These are phyloP conservation scores for Ailanthus altissimus DNA, from an alignment of 345 rosid species.

Conservation along the genomic window DNA sequence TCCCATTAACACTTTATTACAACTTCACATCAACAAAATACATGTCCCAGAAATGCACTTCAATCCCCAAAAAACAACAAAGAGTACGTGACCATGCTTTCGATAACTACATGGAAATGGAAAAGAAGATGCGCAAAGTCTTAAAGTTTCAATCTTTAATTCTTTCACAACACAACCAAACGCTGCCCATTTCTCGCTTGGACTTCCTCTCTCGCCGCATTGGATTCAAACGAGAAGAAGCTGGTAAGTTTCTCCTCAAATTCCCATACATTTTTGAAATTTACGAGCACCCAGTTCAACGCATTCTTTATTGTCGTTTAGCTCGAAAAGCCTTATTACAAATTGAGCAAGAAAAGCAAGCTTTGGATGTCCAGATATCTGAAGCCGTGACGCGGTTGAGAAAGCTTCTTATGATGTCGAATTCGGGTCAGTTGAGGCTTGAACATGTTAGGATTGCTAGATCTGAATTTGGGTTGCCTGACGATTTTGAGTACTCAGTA, in stretches of 20 bases:
- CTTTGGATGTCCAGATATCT: slow-evolving; percentile 59
- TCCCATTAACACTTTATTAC: slow-evolving; percentile 17
- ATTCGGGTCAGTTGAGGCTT: slow-evolving; percentile 66
- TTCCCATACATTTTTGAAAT: slow-evolving; percentile 83
- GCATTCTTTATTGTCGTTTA: slow-evolving; percentile 72
- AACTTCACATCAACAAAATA: slow-evolving; percentile 25
- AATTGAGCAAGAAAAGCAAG: slow-evolving; percentile 65
- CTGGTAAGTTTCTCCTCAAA: slow-evolving; percentile 74
- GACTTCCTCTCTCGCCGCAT: slow-evolving; percentile 72
- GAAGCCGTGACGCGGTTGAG: slow-evolving; percentile 63
- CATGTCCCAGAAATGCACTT: slow-evolving; percentile 68
- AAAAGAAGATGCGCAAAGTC: slow-evolving; percentile 79
- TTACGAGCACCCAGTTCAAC: slow-evolving; percentile 91
- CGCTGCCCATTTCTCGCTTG: slow-evolving; percentile 65
- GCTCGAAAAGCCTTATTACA: slow-evolving; percentile 67
- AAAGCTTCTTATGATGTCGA: slow-evolving; percentile 86
- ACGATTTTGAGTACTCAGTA: slow-evolving; percentile 86
- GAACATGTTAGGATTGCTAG: slow-evolving; percentile 84
- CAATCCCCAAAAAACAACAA: slow-evolving; percentile 73
- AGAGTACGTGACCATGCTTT: slow-evolving; percentile 88
- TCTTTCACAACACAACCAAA: slow-evolving; percentile 64
- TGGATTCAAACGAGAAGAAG: slow-evolving; percentile 76
- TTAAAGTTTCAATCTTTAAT: slow-evolving; percentile 72
- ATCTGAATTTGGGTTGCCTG: slow-evolving; percentile 82
- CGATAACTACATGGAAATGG: slow-evolving; percentile 97